Evolutionary conservation across 768 basidiomycete genomes (phyloP), one percentile per base, ranked within the genome.

Genomic region (Arthromyces matolae): DNA sequence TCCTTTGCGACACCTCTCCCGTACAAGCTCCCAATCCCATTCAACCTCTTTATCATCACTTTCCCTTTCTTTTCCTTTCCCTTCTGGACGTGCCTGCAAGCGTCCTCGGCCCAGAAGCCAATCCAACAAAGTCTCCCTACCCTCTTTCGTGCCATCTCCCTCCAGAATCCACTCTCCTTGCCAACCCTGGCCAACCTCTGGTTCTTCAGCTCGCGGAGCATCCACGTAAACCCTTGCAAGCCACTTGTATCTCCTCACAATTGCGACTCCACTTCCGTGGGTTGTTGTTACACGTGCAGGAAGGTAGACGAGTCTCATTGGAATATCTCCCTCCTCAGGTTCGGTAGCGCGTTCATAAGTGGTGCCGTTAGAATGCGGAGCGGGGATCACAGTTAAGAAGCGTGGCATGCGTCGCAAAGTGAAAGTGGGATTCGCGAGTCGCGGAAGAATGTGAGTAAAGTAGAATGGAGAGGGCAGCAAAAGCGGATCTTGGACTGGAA

Each of bases 391-490:
- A 36, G 67, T 61, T 7, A 29, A 43, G 48, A 62, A 70, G 3
- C 67, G 56, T 4, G 71, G 70, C 38, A 77, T 57, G 22, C 58
- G 64, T 20, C 60, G 47, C 29, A 75, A 68, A 13, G 58, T 45
- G 52, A 69, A 72, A 2, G 61, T 61, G 14, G 69, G 69, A 49
- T 74, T 72, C 20, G 65, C 61, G 55, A 53, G 63, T 1, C 43
- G 46, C 12, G 65, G 71, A 47, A 80, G 68, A 61, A 90, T 78
- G 58, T 90, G 87, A 13, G 74, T 64, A 63, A 86, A 90, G 68
- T 89, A 91, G 52, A 83, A 80, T 1, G 89, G 89, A 0, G 87
- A 82, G 0, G 86, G 86, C 8, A 91, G 73, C 41, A 70, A 73
- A 16, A 89, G 73, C 1, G 83, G 72, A 42, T 81, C 76, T 12